Conservation (phyloP, 345 rosid genomes). For the Salix caprea region DNA sequence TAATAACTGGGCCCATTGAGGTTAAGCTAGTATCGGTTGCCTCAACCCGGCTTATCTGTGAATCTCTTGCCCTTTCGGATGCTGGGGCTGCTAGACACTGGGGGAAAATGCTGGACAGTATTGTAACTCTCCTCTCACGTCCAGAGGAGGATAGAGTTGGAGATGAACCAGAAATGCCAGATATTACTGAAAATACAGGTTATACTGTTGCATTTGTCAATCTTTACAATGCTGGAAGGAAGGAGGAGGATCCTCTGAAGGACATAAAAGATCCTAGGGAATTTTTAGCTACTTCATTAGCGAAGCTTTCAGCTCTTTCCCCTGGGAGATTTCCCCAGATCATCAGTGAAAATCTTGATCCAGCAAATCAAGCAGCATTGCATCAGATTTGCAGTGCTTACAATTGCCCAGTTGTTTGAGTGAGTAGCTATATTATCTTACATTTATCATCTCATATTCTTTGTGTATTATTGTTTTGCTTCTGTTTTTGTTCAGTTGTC, state of each 20-base stretch:
- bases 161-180: constrained; percentile 92
- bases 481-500: not conserved
- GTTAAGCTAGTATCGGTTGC: constrained; percentile 78
- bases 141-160: constrained; percentile 76
- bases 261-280: constrained; percentile 76
- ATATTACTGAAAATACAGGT: constrained; percentile 70
- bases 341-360: constrained; percentile 62
- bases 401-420: constrained; percentile 58
- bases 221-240: constrained; percentile 86
- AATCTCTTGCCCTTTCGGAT: constrained; percentile 62
- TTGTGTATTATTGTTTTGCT: not conserved
- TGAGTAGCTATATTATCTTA: constrained; percentile 29
- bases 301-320: constrained; percentile 48
- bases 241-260: constrained; percentile 81
- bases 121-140: constrained; percentile 73
- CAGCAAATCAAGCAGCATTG: constrained; percentile 65
- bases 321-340: constrained; percentile 80
- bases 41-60: constrained; percentile 73
- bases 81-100: constrained; percentile 53
- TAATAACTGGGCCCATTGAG: constrained; percentile 71
- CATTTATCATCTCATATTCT: not conserved
- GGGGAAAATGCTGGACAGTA: constrained; percentile 84
- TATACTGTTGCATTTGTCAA: constrained; percentile 75
- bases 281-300: constrained; percentile 63
- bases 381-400: constrained; percentile 63